These are phyloP conservation scores for Thermothielavioides terrestris DNA, from an alignment of 495 filamentous ascomycete genomes.

Conservation along the genomic window DNA sequence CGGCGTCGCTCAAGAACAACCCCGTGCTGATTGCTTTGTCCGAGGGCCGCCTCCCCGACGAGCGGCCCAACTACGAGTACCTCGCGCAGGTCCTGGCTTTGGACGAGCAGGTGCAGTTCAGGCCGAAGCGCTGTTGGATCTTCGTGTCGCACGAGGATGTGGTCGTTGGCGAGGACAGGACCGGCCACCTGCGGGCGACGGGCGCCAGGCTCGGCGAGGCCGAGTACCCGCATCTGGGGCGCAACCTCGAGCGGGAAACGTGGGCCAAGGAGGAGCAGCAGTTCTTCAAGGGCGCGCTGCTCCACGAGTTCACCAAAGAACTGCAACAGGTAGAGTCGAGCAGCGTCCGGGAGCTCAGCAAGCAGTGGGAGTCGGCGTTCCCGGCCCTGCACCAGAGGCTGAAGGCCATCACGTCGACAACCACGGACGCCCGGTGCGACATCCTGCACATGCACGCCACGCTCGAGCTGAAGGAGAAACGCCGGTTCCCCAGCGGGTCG, in stretches of 20 bases:
- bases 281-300: slow-evolving; percentile 26
- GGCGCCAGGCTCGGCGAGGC: slow-evolving; percentile 27
- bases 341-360: slow-evolving; percentile 33
- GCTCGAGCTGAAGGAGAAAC: slow-evolving; percentile 37
- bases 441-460: slow-evolving; percentile 45
- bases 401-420: slow-evolving; percentile 23
- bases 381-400: slow-evolving; percentile 38
- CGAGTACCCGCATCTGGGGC: slow-evolving; percentile 40
- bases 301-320: slow-evolving; percentile 41
- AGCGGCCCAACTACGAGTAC: slow-evolving; percentile 44
- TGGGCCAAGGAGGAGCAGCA: slow-evolving; percentile 28
- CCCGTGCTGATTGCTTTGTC: slow-evolving; percentile 43
- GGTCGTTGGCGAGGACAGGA: slow-evolving; percentile 26
- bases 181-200: slow-evolving; percentile 26
- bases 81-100: slow-evolving; percentile 36
- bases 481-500: slow-evolving; percentile 38
- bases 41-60: slow-evolving; percentile 37
- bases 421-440: slow-evolving; percentile 35
- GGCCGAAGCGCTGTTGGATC: slow-evolving; percentile 39
- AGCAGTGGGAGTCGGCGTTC: slow-evolving; percentile 34
- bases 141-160: slow-evolving; percentile 36
- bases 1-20: slow-evolving; percentile 45
- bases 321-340: slow-evolving; percentile 35
- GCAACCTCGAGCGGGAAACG: slow-evolving; percentile 34
- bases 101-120: slow-evolving; percentile 31